Evolutionary conservation across 106 monocot genomes (phyloP).

Genomic region (Dendrobium catenatum): DNA sequence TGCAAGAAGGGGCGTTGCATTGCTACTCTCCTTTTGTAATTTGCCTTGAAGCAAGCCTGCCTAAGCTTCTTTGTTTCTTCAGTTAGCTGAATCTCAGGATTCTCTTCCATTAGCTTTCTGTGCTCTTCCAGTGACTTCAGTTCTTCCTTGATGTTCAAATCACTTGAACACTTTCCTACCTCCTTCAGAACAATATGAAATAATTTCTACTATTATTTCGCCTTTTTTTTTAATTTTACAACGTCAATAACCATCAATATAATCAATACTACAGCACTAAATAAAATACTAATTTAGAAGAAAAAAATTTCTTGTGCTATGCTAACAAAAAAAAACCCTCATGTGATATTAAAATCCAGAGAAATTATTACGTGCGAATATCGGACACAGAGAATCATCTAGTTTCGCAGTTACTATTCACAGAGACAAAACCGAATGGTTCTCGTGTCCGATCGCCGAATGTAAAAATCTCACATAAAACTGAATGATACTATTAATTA

Average conservation of each 20-base stretch:
- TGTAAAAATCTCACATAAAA: not conserved
- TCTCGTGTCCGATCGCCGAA: no score
- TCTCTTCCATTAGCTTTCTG: conserved; percentile 53
- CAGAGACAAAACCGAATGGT: no score
- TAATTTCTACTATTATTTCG: not conserved
- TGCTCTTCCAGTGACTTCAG: conserved; percentile 41
- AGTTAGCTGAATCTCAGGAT: conserved; percentile 52
- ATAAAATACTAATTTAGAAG: not conserved
- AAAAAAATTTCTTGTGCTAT: no score
- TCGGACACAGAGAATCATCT: no score
- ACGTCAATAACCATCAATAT: not conserved
- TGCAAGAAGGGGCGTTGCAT: conserved; percentile 9
- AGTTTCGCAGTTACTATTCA: no score
- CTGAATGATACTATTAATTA: no score
- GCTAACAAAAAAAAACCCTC: not conserved
- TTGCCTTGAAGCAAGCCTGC: conserved; percentile 90
- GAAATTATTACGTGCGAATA: no score
- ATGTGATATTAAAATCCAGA: no score
- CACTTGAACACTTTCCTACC: conserved; percentile 32
- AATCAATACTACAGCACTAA: not conserved
- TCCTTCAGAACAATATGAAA: conserved; percentile 24
- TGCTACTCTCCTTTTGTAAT: conserved; percentile 55
- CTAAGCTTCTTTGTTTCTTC: conserved; percentile 74
- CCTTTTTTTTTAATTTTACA: not conserved
- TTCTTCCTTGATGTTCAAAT: conserved; percentile 30